phyloP scores from a whole-genome alignment of 2,329 filamentous ascomycete genomes.

The Leptographium lundbergii region DNA sequence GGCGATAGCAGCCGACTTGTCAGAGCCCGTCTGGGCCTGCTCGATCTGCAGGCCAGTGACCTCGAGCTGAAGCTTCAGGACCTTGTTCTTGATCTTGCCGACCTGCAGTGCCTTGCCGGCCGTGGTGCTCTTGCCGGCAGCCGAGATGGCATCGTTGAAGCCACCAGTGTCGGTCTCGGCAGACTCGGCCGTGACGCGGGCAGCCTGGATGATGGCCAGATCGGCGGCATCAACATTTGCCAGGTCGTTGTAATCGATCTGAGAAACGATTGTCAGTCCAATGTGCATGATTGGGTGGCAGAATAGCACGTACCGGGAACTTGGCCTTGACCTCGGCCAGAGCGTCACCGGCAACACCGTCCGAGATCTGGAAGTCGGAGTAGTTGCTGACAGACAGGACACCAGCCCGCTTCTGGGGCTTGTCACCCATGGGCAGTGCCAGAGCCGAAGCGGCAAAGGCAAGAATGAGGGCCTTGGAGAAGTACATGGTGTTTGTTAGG shows the following conservation, averaged over 20 bases:
- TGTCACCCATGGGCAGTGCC: constrained; percentile 17
- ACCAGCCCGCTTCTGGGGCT: constrained; percentile 16
- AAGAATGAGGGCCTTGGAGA: constrained; percentile 24
- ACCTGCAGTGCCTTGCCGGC: constrained; percentile 32
- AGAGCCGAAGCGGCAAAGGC: constrained; percentile 22
- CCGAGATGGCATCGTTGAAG: constrained; percentile 41
- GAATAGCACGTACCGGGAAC: constrained; percentile 31
- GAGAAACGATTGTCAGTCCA: background rate
- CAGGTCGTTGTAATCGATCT: constrained; percentile 32
- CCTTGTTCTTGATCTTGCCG: constrained; percentile 50
- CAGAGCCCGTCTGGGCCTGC: constrained; percentile 31
- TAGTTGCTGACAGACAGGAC: constrained; percentile 19
- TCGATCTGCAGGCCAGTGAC: constrained; percentile 37
- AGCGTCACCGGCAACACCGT: constrained; percentile 38
- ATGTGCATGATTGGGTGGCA: background rate
- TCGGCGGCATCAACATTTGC: constrained; percentile 33
- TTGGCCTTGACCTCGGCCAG: constrained; percentile 39
- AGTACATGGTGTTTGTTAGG: constrained; percentile 18
- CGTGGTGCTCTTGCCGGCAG: constrained; percentile 26
- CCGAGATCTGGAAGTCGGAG: constrained; percentile 34
- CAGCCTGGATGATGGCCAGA: constrained; percentile 36
- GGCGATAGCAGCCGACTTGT: constrained; percentile 29
- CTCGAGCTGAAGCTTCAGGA: constrained; percentile 42
- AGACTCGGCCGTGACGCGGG: constrained; percentile 34
- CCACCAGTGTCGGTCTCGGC: constrained; percentile 37